Base-by-base conservation (phyloP, 2,329 filamentous ascomycete genomes). In the Sphaerulina vaccinii region DNA sequence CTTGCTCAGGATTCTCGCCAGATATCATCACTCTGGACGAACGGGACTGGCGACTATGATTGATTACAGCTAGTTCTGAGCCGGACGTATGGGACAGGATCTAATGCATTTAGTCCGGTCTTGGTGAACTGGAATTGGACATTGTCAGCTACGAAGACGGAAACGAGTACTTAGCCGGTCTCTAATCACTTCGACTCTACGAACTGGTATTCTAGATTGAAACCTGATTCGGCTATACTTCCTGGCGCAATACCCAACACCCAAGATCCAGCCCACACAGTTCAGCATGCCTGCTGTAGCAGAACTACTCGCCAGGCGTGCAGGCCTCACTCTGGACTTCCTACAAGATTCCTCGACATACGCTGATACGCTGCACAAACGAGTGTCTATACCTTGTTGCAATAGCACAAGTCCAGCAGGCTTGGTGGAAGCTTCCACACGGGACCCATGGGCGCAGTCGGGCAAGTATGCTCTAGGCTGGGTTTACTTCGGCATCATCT, bases 401-500 rank as follows among this genome's bases (percentile, higher is more conserved):
- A 81, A 78, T 60, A 75, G 70, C 53, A 79, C 75, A 42, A 83
- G 75, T 55, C 79, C 80, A n/a, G 65, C 75, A 9, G 77, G 74
- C 3, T 68, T 84, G 49, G 71, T 80, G 35, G 77, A 78, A 62
- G 81, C 82, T 47, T 78, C 75, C 60, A 76, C 75, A 13, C 70
- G 75, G 60, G 91, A 96, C 68, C 89, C 91, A 19, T 96, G 88
- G 45, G 79, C 70, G 21, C 74, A 89, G 65, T 85, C 90, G 18
- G 88, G 86, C 38, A 95, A 95, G 74, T 96, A 96, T 73, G 90
- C 80, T 2, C 73, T 89, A 45, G 89, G 86, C 51, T 96, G 90
- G 84, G 89, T 92, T 11, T 96, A 95, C 71, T 95, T 96, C 65
- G 84, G 87, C 46, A 70, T 95, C 42, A 82, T 85, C 44, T 70